phyloP scores from a whole-genome alignment of 2,329 filamentous ascomycete species.

The Aplosporella prunicola region DNA sequence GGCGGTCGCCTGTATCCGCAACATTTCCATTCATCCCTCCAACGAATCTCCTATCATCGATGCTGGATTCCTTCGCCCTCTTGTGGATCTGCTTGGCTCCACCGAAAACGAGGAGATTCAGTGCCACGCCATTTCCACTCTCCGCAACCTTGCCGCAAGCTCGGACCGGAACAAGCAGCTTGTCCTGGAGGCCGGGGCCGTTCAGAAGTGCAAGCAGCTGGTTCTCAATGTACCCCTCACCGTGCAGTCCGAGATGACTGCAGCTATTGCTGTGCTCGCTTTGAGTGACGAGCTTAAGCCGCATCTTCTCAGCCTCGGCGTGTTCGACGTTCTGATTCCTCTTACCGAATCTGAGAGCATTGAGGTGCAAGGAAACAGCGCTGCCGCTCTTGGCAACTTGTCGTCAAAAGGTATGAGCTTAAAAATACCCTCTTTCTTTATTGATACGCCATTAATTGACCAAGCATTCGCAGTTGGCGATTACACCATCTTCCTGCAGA shows the following conservation, averaged over 20 bases:
- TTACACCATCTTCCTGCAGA: constrained; percentile 89
- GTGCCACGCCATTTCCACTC: constrained; percentile 93
- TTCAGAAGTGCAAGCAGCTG: constrained; percentile 97
- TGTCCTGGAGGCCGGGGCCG: constrained; percentile 91
- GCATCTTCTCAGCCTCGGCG: constrained; percentile 79
- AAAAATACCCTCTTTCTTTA: constrained; percentile 2
- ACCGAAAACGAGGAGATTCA: constrained; percentile 99
- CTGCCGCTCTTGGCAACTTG: constrained; percentile 86
- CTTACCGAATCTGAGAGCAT: constrained; percentile 92
- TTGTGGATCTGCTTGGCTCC: constrained; percentile 87
- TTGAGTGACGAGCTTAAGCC: constrained; percentile 93
- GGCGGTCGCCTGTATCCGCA: constrained; percentile 94
- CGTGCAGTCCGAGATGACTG: constrained; percentile 98
- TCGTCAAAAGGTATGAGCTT: constrained; percentile 94
- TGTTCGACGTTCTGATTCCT: constrained; percentile 93
- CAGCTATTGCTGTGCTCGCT: constrained; percentile 93
- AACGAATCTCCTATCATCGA: constrained; percentile 99
- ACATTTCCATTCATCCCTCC: constrained; percentile 94
- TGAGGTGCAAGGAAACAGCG: constrained; percentile 96
- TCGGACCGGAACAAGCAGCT: constrained; percentile 96
- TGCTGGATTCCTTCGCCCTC: constrained; percentile 84
- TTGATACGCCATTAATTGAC: constrained; percentile 14
- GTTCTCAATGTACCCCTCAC: constrained; percentile 87
- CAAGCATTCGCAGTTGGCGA: constrained; percentile 64
- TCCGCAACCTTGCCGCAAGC: constrained; percentile 90